A percentile compares a stretch with the other conserved stretches of the same genome.
Conservation (phyloP, 805 yeast species). For the Candida pseudofarinosa region DNA sequence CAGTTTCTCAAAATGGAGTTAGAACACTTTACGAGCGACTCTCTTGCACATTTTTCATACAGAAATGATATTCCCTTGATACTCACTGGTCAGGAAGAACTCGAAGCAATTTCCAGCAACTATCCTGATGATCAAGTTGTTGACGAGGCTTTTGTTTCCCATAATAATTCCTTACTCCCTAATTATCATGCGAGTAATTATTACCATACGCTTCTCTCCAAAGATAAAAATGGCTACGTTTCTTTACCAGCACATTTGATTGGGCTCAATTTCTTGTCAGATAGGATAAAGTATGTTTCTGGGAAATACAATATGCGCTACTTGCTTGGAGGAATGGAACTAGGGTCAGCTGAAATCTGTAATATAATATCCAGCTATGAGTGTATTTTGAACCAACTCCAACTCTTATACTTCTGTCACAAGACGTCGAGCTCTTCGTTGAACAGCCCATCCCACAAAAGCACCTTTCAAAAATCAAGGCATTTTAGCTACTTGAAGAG, state of each 20-base stretch:
- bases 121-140: conserved; percentile 9
- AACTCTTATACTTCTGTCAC: conserved; percentile 29
- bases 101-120: conserved; percentile 16
- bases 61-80: conserved; percentile 13
- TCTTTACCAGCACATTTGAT: conserved; percentile 30
- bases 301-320: conserved; percentile 9
- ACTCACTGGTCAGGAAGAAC: conserved; percentile 15
- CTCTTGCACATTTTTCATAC: conserved; percentile 20
- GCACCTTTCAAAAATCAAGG: conserved; percentile 1
- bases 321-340: conserved; percentile 23
- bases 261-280: conserved; percentile 29
- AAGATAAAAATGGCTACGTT: conserved; percentile 32
- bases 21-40: conserved; percentile 20
- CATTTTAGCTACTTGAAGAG: conserved; percentile 25
- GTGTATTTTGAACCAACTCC: conserved; percentile 34
- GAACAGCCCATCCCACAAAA: neutral
- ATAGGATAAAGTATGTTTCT: conserved; percentile 10
- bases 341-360: conserved; percentile 26
- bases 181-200: conserved; percentile 31
- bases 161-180: conserved; percentile 34
- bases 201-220: conserved; percentile 33
- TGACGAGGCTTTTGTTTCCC: conserved; percentile 29
- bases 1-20: conserved; percentile 25
- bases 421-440: neutral
- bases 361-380: conserved; percentile 21